A percentile compares a stretch with the other conserved stretches of the same genome.
These are phyloP conservation scores for Irpex rosettiformis DNA, from an alignment of 1,284 basidiomycete species.

Conservation along the genomic window DNA sequence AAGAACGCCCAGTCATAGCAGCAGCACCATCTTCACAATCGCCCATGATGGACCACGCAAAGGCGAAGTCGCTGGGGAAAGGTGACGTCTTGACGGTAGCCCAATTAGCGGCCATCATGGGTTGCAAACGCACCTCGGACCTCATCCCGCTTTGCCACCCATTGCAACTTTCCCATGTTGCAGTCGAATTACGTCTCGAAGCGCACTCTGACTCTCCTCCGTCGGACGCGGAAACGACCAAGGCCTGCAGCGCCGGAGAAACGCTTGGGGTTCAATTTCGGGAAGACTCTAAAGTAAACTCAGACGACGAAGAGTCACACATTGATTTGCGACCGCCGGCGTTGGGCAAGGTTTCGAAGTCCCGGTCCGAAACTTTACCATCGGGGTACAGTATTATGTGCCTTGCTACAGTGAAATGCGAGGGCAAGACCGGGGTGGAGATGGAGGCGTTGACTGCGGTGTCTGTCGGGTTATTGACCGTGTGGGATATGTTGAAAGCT, in stretches of 20 bases:
- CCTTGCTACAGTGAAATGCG: constrained; percentile 64
- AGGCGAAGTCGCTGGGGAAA: constrained; percentile 56
- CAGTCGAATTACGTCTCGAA: constrained; percentile 57
- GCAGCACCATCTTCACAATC: background rate
- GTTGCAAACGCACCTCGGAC: constrained; percentile 75
- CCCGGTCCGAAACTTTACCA: too few relatives aligned
- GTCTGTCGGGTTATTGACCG: constrained; percentile 73
- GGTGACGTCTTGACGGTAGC: constrained; percentile 78
- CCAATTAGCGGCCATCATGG: constrained; percentile 86
- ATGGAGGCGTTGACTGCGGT: constrained; percentile 92
- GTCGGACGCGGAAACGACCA: constrained; percentile 1
- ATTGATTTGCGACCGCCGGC: too few relatives aligned
- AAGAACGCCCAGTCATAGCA: constrained; percentile 6
- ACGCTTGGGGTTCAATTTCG: background rate
- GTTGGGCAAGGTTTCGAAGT: too few relatives aligned
- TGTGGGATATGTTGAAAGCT: constrained; percentile 93
- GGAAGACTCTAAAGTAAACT: background rate
- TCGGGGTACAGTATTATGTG: constrained; percentile 54
- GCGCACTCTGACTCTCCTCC: constrained; percentile 8
- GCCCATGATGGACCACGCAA: constrained; percentile 30
- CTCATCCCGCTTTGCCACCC: constrained; percentile 88
- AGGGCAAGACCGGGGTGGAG: constrained; percentile 85
- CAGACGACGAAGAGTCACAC: background rate
- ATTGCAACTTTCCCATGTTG: constrained; percentile 65
- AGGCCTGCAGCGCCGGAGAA: constrained; percentile 9